phyloP scores from a whole-genome alignment of 2,329 filamentous ascomycete genomes.

The Beauveria medogensis region DNA sequence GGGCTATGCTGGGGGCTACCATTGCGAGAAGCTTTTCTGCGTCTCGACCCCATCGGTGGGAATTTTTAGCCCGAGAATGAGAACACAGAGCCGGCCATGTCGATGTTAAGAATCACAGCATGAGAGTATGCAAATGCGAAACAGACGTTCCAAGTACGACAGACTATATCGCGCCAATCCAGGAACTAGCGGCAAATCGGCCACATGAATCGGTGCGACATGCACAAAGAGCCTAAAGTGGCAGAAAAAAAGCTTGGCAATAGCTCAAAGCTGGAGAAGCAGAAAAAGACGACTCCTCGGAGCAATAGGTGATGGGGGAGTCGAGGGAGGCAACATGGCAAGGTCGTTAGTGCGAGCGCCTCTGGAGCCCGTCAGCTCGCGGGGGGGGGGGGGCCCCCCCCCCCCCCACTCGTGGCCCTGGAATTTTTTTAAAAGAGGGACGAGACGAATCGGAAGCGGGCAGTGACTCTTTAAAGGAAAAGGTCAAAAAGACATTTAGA shows the following conservation, averaged over 20 bases:
- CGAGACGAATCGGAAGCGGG: conserved; percentile 2
- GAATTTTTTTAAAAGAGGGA: conserved; percentile 4
- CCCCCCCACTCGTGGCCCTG: background rate
- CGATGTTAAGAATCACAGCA: background rate
- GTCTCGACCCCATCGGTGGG: no score
- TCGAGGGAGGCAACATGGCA: conserved; percentile 10
- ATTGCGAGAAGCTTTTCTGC: no score
- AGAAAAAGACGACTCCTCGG: background rate
- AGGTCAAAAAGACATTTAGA: conserved; percentile 4
- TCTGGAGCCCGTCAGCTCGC: background rate
- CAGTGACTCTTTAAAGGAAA: background rate
- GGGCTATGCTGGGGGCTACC: no score
- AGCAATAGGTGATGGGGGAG: conserved; percentile 3
- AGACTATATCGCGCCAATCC: background rate
- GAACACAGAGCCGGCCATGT: no score
- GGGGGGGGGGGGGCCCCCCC: no score
- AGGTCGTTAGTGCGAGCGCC: background rate
- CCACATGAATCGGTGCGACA: conserved; percentile 8
- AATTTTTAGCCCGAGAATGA: background rate
- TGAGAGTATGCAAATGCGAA: background rate
- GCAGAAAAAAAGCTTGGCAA: conserved; percentile 1
- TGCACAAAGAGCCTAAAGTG: conserved; percentile 2
- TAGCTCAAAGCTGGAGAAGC: conserved; percentile 3
- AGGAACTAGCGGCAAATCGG: conserved; percentile 1
- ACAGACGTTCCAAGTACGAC: background rate